Percentiles rank a stretch among this genome's conserved stretches.
phyloP scores from a whole-genome alignment of 176 grass and related monocot species.

The Hordeum marinum region DNA sequence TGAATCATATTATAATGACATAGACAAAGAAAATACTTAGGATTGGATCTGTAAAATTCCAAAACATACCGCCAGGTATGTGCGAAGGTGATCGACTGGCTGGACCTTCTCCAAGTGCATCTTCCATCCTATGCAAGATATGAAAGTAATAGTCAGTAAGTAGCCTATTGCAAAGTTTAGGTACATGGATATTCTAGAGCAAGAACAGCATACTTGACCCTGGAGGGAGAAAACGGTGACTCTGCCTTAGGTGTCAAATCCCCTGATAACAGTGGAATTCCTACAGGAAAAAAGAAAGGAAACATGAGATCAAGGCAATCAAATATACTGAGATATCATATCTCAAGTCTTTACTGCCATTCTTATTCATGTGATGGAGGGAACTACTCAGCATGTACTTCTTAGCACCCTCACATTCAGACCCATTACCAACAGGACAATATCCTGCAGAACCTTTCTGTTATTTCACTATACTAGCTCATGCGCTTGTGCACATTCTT shows the following conservation, averaged over 20 bases:
- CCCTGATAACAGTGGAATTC: conserved; percentile 56
- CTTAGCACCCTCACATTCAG: not conserved
- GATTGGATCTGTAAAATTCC: not conserved
- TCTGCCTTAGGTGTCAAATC: conserved; percentile 71
- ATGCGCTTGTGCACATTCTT: not conserved
- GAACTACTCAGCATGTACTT: not conserved
- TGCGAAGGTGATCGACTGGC: conserved; percentile 61
- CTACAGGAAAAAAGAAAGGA: conserved; percentile 22
- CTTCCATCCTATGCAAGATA: conserved; percentile 62
- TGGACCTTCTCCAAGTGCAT: conserved; percentile 63
- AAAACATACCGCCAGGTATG: conserved; percentile 54
- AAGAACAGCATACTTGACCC: conserved; percentile 67
- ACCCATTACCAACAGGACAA: conserved; percentile 13
- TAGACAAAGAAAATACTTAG: not conserved
- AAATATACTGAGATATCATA: conserved; percentile 9
- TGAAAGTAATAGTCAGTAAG: conserved; percentile 9
- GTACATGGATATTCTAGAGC: conserved; percentile 13
- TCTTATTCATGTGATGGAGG: conserved; percentile 8
- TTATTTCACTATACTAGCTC: not conserved
- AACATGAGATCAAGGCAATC: not conserved
- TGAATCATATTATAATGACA: not conserved
- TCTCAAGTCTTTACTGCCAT: not conserved
- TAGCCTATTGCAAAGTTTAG: conserved; percentile 16
- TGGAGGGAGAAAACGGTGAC: conserved; percentile 93
- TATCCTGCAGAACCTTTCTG: not conserved